Evolutionary conservation across 129 eudicot genomes (phyloP).

Genomic region (Chrysanthemum makinoi): DNA sequence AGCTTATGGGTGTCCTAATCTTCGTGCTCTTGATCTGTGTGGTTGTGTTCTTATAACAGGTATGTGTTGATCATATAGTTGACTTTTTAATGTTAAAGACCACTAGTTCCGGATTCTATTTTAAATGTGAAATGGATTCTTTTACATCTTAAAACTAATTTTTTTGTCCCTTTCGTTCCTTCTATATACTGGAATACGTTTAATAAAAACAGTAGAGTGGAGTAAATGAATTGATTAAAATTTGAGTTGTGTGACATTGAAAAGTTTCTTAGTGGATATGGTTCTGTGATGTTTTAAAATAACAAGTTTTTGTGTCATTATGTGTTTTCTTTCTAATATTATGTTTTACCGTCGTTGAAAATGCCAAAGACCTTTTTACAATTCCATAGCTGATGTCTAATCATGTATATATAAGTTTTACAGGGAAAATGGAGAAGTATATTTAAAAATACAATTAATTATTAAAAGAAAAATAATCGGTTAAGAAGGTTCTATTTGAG

Average conservation of each 20-base stretch:
- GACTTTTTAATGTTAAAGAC: slow-evolving; percentile 10
- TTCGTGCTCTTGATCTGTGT: slow-evolving; percentile 74
- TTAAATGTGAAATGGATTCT: background rate
- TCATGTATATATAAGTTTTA: too few species aligned
- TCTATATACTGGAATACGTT: background rate
- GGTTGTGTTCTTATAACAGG: slow-evolving; percentile 93
- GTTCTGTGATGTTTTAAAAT: background rate
- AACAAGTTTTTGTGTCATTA: background rate
- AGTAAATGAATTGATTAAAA: background rate
- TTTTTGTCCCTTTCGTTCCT: background rate
- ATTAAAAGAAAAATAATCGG: background rate
- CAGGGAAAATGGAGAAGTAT: background rate
- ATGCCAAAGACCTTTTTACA: too few species aligned
- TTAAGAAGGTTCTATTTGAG: background rate
- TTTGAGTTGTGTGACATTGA: background rate
- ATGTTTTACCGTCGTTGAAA: too few species aligned
- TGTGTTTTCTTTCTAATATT: too few species aligned
- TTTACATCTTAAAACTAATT: background rate
- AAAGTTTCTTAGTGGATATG: background rate
- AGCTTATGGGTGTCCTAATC: slow-evolving; percentile 92
- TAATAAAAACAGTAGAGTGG: background rate
- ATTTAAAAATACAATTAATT: background rate
- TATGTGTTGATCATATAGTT: slow-evolving; percentile 16
- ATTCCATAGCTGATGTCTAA: too few species aligned
- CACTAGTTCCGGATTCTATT: background rate